Evolutionary conservation across 495 filamentous ascomycete species (phyloP), one percentile per base, ranked within the genome.

Genomic region (Aspergillus biplanus): DNA sequence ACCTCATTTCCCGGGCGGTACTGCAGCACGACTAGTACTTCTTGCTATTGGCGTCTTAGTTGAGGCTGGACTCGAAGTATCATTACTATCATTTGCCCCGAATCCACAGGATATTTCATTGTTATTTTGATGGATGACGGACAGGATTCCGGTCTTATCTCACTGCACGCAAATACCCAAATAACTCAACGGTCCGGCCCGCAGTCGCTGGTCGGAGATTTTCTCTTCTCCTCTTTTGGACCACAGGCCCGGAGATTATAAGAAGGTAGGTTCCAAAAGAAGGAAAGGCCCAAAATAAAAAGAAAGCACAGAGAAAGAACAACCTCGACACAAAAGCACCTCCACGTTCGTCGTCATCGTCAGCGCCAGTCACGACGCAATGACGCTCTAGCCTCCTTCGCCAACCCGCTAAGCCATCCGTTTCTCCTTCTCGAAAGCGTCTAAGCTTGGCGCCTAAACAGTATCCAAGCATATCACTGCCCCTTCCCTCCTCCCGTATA

Each of bases 261-360:
- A 27, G 21, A 27, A 27, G 21, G 2, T 1, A 27, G 21, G 21
- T 27, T 27, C 21, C 21, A 13, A 39, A 11, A 16, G 16, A 15
- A 48, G 21, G 6, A 16, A 13, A 37, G 39, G 37, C 42, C 15
- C 33, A 53, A 44, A 56, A 46, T 33, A 53, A 44, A 56, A 46
- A 58, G 21, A 44, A 7, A 47, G 42, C 15, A 3, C 31, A n/a
- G 31, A 52, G 44, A 27, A 58, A 46, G 53, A 37, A 46, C 21
- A 32, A 34, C 46, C n/a, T 49, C 6, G 7, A 60, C 33, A 18
- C 47, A 31, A 52, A 50, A 47, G 42, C 56, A 21, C 27, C 35
- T 47, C 35, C 50, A 49, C 44, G 35, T 57, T 61, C 33, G 61
- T 67, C 65, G 61, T 67, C 65, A 67, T 61, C 65, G 61, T 15